phyloP scores from a whole-genome alignment of 2,329 filamentous ascomycete species.

The Eutypella sp. region DNA sequence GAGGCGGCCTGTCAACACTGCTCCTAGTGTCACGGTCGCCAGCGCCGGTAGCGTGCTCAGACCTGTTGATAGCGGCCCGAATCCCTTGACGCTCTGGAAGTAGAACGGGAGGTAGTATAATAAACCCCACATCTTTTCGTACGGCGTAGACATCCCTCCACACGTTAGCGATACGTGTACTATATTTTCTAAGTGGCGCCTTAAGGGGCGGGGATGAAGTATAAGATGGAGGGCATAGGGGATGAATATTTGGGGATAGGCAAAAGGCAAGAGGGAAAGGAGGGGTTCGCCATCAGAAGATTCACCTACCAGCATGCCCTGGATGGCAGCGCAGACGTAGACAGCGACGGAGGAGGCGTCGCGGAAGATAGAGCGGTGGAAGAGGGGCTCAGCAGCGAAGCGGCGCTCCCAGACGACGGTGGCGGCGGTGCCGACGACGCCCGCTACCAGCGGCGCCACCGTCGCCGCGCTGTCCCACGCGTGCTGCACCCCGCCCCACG shows the following conservation, averaged over 20 bases:
- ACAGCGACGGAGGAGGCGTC: background rate
- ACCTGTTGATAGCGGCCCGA: conserved; percentile 8
- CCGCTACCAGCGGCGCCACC: conserved; percentile 9
- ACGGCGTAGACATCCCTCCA: too few relatives aligned
- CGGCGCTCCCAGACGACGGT: conserved; percentile 17
- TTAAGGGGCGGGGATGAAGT: too few relatives aligned
- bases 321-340: conserved; percentile 2
- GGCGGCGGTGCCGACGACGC: conserved; percentile 11
- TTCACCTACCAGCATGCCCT: conserved; percentile 3
- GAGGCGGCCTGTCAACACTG: conserved; percentile 11
- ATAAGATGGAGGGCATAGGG: background rate
- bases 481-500: conserved; percentile 37
- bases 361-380: conserved; percentile 1
- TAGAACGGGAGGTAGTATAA: conserved; percentile 15
- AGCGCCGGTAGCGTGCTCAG: conserved; percentile 13
- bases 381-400: conserved; percentile 6
- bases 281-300: background rate
- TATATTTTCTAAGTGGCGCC: too few relatives aligned
- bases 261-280: background rate
- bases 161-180: too few relatives aligned
- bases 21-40: conserved; percentile 9
- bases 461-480: conserved; percentile 34
- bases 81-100: conserved; percentile 15
- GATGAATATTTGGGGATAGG: background rate
- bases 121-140: background rate